Evolutionary conservation across 2,329 filamentous ascomycete species (phyloP), one percentile per base, ranked within the genome.

Genomic region (Neurospora crassa): DNA sequence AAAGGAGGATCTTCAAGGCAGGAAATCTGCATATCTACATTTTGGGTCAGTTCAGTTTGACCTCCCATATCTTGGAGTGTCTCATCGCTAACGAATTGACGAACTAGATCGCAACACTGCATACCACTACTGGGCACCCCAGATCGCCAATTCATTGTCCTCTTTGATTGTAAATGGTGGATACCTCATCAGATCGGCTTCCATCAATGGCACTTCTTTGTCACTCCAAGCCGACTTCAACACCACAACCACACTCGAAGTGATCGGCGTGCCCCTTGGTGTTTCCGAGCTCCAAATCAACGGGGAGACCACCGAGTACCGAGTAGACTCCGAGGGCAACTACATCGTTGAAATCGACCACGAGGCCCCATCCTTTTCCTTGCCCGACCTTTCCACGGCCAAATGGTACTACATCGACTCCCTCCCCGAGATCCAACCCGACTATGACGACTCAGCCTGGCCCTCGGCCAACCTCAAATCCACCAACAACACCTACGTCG

Each of bases 391-490:
- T 1, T 82, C 83, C 16, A 78, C 82, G 0, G 79, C 92, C 11
- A 79, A 85, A 1, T 96, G 92, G 92, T 89, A 89, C 77, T 89
- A 87, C 71, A 76, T 92, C 29, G 89, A 95, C 78, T 87, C 87
- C 0, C 86, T 96, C 0, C 92, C 92, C 0, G 92, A 95, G 77
- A 82, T 92, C 7, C 78, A 85, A 68, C 73, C 83, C 0, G 79
- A 79, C 1, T 95, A 94, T 75, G 88, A 93, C 69, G 92, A 96
- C 78, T 86, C 86, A 3, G 79, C 80, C 6, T 96, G 92, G 92
- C 84, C 84, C 0, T 75, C 77, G 0, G 92, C 91, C 0, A 81
- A 90, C 72, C 82, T 88, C 6, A 83, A 81, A 1, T 84, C 83
- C 2, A 89, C 88, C 1, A 87, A 87, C 77, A 93, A 93, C 78